Evolutionary conservation across 2,329 filamentous ascomycete genomes (phyloP), one percentile per base, ranked within the genome.

Genomic region (Venturia nashicola): DNA sequence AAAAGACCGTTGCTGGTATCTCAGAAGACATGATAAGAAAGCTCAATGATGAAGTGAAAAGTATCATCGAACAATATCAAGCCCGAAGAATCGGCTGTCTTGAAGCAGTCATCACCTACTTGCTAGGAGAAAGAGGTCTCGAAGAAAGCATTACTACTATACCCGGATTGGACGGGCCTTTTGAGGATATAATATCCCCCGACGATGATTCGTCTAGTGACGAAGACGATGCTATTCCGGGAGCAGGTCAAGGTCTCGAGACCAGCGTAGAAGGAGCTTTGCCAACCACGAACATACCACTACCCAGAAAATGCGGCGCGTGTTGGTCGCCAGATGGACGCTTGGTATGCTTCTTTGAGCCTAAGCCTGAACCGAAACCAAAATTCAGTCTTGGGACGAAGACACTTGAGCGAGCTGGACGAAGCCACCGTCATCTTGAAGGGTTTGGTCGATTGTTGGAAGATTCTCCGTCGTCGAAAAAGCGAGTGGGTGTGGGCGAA

Each of bases 181-280:
- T 77, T 61, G 72, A 72, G 59, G 44, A 67, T 65, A 20, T 64
- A 65, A 44, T 70, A 65, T 34, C 54, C 68, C 64, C 79, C 44
- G 77, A 75, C 39, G 88, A 89, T 65, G 90, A 94, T 67, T 93
- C 90, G 68, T 97, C 91, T 3, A 95, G 89, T 69, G 88, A 91
- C 66, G 89, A 92, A 67, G 90, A 92, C 59, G 76, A 75, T 65
- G 75, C 63, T 61, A 66, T 69, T 42, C 76, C 70, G 72, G 73
- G 64, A 4, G 74, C 76, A 63, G 75, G 72, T 27, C 75, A 78
- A 64, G 76, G 77, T 48, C 68, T 80, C 62, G 77, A 77, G 34
- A 74, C 77, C 71, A 78, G 79, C 66, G 79, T 74, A 36, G 77
- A 81, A 65, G 81, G 81, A 64, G 73, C 80, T 23, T 77, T 84